These are phyloP conservation scores for Apophysomyces sp. DNA, from an alignment of 371 early-diverging fungal genomes.

Conservation along the genomic window DNA sequence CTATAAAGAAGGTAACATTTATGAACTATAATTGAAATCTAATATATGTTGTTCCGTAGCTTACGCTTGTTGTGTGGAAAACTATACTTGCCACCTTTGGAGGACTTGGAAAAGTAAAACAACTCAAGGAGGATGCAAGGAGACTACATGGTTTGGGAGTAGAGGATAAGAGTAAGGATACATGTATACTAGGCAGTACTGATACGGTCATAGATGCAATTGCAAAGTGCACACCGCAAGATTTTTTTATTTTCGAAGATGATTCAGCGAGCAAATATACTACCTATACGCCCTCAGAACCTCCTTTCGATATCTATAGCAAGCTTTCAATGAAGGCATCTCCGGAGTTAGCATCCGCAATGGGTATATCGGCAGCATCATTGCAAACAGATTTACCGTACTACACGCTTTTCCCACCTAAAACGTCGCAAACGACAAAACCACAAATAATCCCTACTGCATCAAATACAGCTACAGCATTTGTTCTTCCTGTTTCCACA, in stretches of 20 bases:
- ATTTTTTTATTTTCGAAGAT: constrained; percentile 59
- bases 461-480: constrained; percentile 22
- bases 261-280: constrained; percentile 55
- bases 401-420: constrained; percentile 46
- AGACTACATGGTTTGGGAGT: constrained; percentile 43
- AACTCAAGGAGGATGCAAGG: constrained; percentile 50
- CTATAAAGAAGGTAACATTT: constrained; percentile 71
- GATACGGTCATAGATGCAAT: constrained; percentile 17
- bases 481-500: constrained; percentile 47
- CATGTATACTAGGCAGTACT: background rate
- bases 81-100: constrained; percentile 64
- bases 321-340: constrained; percentile 14
- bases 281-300: constrained; percentile 46
- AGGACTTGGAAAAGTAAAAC: constrained; percentile 40
- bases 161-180: background rate
- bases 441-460: background rate
- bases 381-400: constrained; percentile 34
- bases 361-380: constrained; percentile 34
- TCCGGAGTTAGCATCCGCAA: constrained; percentile 21
- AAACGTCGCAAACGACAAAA: constrained; percentile 41
- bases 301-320: constrained; percentile 6
- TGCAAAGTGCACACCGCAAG: constrained; percentile 67
- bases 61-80: constrained; percentile 71
- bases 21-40: background rate
- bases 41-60: constrained; percentile 28